Base-by-base conservation (phyloP, 148 eudicot species). In the Polygonum maritimum region DNA sequence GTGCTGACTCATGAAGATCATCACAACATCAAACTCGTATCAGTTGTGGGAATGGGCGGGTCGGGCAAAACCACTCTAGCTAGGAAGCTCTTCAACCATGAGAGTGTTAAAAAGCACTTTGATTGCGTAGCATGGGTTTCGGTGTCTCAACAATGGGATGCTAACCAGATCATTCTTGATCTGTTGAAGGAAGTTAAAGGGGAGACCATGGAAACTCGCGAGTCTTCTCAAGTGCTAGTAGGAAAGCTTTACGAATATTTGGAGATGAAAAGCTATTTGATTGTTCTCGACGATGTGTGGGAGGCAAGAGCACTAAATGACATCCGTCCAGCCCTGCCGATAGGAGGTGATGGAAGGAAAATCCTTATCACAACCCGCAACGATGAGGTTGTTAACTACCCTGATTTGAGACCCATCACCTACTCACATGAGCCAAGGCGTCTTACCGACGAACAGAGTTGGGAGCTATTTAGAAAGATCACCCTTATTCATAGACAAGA, bases 281-380 rank as follows among this genome's bases (percentile, higher is more conserved):
- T 77, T 4, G 74, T 77, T 12, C 79, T 77, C 21, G 79, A 69
- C 4, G 79, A 77, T 18, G 62, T 77, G 31, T 77, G 79, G 75
- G 16, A n/a, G 33, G 36, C 35, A 21, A 44, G 70, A 26, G 74
- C 79, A n/a, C 14, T 48, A 26, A 44, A 38, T 19, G 65, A 38
- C 1, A 49, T 77, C 22, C 54, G 51, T 52, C 74, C 74, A 12
- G 65, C 79, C 18, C 52, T 77, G 35, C 79, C 79, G 15, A 3
- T 9, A 11, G 52, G 51, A 11, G 38, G 7, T 33, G 22, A 67
- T 69, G 67, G 74, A 77, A 48, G 74, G 5, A 79, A 58, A 35
- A 45, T 82, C 15, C 55, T 82, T 5, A 51, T 82, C 22, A 79
- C 84, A n/a, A 82, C 82, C 48, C 74, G 84, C 2, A 74, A 65